phyloP scores from a whole-genome alignment of 2,329 filamentous ascomycete genomes.

The Fusarium dlaminii region DNA sequence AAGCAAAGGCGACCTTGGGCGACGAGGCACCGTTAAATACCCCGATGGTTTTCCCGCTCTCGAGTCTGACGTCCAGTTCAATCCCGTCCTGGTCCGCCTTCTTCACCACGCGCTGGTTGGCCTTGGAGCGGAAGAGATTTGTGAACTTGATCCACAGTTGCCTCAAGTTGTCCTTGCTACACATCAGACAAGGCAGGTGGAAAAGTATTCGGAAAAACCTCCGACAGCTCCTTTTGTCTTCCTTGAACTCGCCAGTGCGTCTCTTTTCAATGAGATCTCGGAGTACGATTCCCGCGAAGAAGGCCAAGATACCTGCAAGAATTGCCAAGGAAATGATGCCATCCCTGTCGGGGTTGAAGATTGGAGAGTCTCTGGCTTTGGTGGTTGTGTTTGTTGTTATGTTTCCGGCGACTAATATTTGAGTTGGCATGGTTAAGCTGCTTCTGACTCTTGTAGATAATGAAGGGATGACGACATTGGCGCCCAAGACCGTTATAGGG shows the following conservation, averaged over 20 bases:
- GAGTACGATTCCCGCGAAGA: constrained; percentile 13
- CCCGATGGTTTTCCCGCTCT: constrained; percentile 1
- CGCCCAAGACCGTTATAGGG: neutral
- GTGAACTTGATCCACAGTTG: constrained; percentile 6
- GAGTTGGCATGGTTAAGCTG: neutral
- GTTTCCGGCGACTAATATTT: neutral
- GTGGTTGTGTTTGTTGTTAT: neutral
- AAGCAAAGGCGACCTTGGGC: neutral
- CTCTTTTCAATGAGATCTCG: constrained; percentile 23
- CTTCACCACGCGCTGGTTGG: constrained; percentile 1
- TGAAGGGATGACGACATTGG: neutral
- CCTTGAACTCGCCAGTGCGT: constrained; percentile 20
- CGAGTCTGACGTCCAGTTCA: neutral
- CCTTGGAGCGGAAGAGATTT: constrained; percentile 24
- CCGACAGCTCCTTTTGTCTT: neutral
- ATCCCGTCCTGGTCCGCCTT: neutral
- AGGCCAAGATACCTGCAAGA: neutral
- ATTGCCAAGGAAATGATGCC: constrained; percentile 15
- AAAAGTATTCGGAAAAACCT: neutral
- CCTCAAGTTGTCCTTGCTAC: neutral
- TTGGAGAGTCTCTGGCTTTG: neutral
- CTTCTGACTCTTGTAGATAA: neutral
- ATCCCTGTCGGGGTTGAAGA: neutral
- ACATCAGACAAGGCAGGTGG: constrained; percentile 5
- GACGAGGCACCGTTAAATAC: constrained; percentile 3